Evolutionary conservation across 2,329 filamentous ascomycete genomes (phyloP), one percentile per base, ranked within the genome.

Genomic region (Pseudocercospora fuligena): DNA sequence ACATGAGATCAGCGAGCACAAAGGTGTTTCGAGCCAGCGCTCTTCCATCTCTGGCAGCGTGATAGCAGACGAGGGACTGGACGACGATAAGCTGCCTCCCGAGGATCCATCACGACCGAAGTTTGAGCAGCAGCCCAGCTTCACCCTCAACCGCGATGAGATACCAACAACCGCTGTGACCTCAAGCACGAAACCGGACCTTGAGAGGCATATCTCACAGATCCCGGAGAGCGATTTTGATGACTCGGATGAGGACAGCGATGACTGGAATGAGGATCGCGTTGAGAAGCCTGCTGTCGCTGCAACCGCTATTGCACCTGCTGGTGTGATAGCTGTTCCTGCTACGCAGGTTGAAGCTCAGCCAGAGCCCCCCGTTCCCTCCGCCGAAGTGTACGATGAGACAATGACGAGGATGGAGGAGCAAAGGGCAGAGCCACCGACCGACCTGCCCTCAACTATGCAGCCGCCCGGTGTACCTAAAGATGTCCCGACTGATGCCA

Each of bases 201-300:
- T 77, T n/a, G 76, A 77, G 54, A 68, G 75, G 12, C 75, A 77
- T 61, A 75, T 77, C 27, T 74, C 74, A 3, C 60, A 68, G 25
- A 75, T 78, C 51, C 70, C 69, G 2, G 72, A 73, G 27, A 76
- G 73, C 61, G 69, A 70, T 40, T 57, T 68, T 8, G 66, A 65
- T 29, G 72, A 72, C 23, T 70, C 67, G 2, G 65, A 65, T 7
- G 47, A 54, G 23, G 43, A 64, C 7, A 63, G 65, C 40, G 65
- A 66, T 43, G 65, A 71, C 58, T 67, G 67, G 66, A 53, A 70
- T 21, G 65, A 71, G 12, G 66, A 72, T 1, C 40, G 27, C 16
- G 21, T 47, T 36, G 33, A 60, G 57, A 60, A 60, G 36, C 14
- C 51, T 56, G 27, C 21, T 56, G 21, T 23, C 51, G 51, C 51